Evolutionary conservation across 805 yeast species (phyloP).

Genomic region (Henningerozyma blattae): DNA sequence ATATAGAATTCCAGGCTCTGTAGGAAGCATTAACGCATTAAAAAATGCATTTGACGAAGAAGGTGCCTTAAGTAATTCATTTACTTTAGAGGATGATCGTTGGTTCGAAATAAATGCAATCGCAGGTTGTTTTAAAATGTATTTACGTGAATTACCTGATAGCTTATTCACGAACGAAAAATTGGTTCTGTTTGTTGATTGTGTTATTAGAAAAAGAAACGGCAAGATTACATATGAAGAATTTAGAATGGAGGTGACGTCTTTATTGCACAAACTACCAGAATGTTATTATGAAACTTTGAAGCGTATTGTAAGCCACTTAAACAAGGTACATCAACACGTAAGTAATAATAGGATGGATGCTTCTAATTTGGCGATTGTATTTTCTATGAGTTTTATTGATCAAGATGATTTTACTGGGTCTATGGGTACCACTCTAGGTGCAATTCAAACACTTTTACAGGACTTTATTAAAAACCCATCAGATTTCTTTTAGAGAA

Average conservation of each 20-base stretch:
- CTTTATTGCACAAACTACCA: constrained; percentile 40
- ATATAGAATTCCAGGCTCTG: constrained; percentile 62
- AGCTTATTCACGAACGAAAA: constrained; percentile 59
- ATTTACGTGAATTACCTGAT: constrained; percentile 77
- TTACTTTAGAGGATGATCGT: constrained; percentile 38
- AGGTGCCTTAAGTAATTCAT: constrained; percentile 29
- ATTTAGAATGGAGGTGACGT: constrained; percentile 15
- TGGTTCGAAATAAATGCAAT: constrained; percentile 77
- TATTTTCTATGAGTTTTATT: constrained; percentile 57
- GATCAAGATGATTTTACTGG: constrained; percentile 30
- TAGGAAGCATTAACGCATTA: constrained; percentile 42
- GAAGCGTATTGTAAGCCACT: constrained; percentile 55
- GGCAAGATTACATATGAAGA: constrained; percentile 15
- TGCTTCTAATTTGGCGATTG: constrained; percentile 81
- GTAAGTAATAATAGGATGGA: constrained; percentile 74
- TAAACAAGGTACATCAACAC: constrained; percentile 54
- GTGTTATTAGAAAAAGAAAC: constrained; percentile 17
- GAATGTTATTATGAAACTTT: constrained; percentile 53
- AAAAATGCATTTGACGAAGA: constrained; percentile 42
- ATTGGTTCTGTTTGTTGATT: constrained; percentile 42
- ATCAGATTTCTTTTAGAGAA: constrained; percentile 1
- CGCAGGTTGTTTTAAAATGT: constrained; percentile 79
- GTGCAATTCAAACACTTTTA: constrained; percentile 41
- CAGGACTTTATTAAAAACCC: constrained; percentile 36
- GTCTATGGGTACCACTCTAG: constrained; percentile 39